Evolutionary conservation across 164 flowering plant species (phyloP).

Genomic region (Liriodendron chinense): DNA sequence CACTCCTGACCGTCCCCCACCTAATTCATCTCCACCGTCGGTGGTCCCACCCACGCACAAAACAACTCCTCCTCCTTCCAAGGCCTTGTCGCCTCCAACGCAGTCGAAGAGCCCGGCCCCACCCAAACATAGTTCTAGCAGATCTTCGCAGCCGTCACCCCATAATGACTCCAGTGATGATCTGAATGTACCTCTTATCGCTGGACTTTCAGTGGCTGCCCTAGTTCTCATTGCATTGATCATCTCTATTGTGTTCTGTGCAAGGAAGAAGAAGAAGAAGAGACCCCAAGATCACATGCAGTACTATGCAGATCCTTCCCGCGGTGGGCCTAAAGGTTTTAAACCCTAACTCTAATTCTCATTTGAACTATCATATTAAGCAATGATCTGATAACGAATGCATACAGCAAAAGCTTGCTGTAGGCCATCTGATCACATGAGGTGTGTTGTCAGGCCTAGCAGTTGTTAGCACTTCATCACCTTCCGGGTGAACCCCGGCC

Average conservation of each 20-base stretch:
- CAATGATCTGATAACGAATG: neutral
- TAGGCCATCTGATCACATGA: no score
- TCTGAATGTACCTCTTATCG: conserved; percentile 13
- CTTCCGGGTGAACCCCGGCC: no score
- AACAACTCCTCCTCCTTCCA: neutral
- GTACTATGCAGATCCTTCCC: conserved; percentile 25
- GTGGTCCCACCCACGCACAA: neutral
- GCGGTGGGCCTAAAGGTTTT: conserved; percentile 19
- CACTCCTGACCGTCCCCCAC: conserved; percentile 7
- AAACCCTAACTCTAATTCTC: neutral
- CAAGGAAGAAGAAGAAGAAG: conserved; percentile 36
- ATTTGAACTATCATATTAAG: neutral
- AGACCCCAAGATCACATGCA: conserved; percentile 20
- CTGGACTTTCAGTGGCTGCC: conserved; percentile 34
- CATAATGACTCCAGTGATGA: neutral
- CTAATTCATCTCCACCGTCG: conserved; percentile 1
- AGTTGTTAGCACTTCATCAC: no score
- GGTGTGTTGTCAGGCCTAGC: no score
- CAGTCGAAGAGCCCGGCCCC: neutral
- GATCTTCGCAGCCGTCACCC: conserved; percentile 4
- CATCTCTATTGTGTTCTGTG: conserved; percentile 14
- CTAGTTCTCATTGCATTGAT: conserved; percentile 29
- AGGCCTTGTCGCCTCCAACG: neutral
- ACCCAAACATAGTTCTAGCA: neutral
- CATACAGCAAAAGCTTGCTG: no score